A percentile compares a stretch with the other conserved stretches of the same genome.
Conservation (phyloP, 169 alveolate species). For the Plasmodium relictum region DNA sequence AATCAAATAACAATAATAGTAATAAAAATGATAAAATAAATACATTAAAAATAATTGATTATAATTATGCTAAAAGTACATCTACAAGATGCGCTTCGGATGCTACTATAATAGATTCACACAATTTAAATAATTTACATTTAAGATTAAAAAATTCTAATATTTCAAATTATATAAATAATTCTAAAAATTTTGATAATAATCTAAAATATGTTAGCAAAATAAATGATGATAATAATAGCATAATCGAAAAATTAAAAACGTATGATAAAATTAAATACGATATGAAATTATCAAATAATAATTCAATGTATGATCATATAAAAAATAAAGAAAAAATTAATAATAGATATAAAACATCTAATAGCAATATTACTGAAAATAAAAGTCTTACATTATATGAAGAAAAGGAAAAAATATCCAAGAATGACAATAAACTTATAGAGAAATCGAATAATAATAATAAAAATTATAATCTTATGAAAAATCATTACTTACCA, state of each 20-base stretch:
- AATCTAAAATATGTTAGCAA: background rate
- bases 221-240: constrained; percentile 1
- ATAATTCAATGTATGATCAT: constrained; percentile 1
- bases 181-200: constrained; percentile 9
- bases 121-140: constrained; percentile 16
- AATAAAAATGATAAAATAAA: constrained; percentile 1
- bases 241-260: constrained; percentile 17
- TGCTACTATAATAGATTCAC: constrained; percentile 37
- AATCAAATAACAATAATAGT: background rate
- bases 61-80: constrained; percentile 17
- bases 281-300: constrained; percentile 22
- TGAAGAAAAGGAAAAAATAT: constrained; percentile 31
- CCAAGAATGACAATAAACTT: constrained; percentile 14
- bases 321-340: constrained; percentile 30
- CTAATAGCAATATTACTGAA: background rate
- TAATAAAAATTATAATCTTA: background rate
- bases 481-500: constrained; percentile 18
- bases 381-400: background rate
- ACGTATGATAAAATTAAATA: constrained; percentile 25
- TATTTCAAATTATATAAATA: constrained; percentile 14
- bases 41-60: background rate
- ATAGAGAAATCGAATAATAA: background rate
- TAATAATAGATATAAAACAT: background rate
- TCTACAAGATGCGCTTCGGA: constrained; percentile 44
- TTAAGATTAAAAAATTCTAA: constrained; percentile 4